Evolutionary conservation across 1,139 yeast genomes (phyloP), one percentile per base, ranked within the genome.

Genomic region (Sugiyamaella novakii): DNA sequence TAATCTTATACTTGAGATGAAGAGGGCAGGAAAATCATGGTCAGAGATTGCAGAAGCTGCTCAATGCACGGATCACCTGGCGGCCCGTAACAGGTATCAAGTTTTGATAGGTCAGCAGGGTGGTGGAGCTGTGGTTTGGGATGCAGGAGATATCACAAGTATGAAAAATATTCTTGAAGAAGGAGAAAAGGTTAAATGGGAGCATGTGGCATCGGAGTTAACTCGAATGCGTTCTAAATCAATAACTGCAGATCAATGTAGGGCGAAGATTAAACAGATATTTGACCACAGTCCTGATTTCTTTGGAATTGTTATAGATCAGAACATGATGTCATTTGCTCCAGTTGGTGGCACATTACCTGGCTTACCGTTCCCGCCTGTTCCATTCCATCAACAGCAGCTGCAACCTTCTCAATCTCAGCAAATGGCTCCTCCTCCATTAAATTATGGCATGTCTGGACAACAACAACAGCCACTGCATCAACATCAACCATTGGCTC

Each of bases 51-150:
- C 91, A 0, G 82, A 81, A 51, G 71, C 76, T 2, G 77, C 87
- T 1, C 77, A 79, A 8, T 84, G 85, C 28, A 86, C 84, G 8
- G 78, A 83, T 42, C 82, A 81, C 54, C 68, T 85, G 40, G 88
- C 92, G 0, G 92, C 91, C 0, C 69, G 94, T 51, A 85, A 85
- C 63, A 68, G 94, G 53, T 85, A 85, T 61, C 94, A 85, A 63
- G 94, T 85, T 4, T 74, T 85, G 47, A 84, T 85, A 52, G 94
- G 94, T 1, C 94, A 85, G 63, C 94, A 85, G 59, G 92, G 94
- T 3, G 84, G 86, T 46, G 85, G 86, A 19, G 75, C 83, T 3
- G 77, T 81, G 28, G 76, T 79, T 34, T 84, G 89, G 86, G 80
- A 78, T 18, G 61, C 71, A 1, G 80, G 78, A 17, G 89, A 84